A percentile compares a stretch with the other conserved stretches of the same genome.
These are phyloP conservation scores for Thalassiosira hispida DNA, from an alignment of 352 stramenopile genomes.

Conservation along the genomic window DNA sequence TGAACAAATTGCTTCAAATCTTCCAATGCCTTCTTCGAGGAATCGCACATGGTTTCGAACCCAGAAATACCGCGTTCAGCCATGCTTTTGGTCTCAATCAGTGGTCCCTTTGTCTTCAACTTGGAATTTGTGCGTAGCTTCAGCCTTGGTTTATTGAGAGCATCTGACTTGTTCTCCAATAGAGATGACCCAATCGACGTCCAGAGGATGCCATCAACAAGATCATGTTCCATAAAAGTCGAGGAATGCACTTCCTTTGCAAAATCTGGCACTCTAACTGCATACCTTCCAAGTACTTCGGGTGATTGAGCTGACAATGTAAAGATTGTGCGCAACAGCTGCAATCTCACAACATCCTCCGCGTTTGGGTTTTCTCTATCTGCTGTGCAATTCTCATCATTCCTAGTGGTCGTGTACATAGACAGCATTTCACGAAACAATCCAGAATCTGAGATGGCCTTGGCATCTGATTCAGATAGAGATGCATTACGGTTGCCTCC, in stretches of 20 bases:
- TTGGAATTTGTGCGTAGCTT: conserved; percentile 39
- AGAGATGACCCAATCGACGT: conserved; percentile 41
- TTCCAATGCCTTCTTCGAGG: conserved; percentile 19
- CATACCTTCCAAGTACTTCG: conserved; percentile 62
- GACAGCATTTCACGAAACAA: conserved; percentile 63
- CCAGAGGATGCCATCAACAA: conserved; percentile 64
- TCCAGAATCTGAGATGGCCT: conserved; percentile 62
- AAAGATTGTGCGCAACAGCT: conserved; percentile 52
- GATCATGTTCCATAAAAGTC: conserved; percentile 47
- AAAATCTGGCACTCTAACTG: conserved; percentile 60
- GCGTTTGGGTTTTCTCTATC: conserved; percentile 8
- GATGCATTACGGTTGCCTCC: conserved; percentile 24
- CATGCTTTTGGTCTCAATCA: conserved; percentile 30
- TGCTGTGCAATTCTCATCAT: conserved; percentile 16
- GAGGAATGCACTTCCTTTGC: conserved; percentile 47
- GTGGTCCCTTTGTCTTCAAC: conserved; percentile 16
- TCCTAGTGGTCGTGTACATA: conserved; percentile 37
- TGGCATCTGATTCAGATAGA: conserved; percentile 53
- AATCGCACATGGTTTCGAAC: conserved; percentile 39
- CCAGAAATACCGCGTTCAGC: conserved; percentile 25
- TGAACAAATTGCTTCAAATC: conserved; percentile 28
- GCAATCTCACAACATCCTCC: conserved; percentile 32
- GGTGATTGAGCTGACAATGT: conserved; percentile 42
- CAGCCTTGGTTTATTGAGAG: conserved; percentile 20
- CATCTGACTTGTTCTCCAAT: conserved; percentile 42